Conservation (phyloP, 169 alveolate species). For the Cryptosporidium sp. region DNA sequence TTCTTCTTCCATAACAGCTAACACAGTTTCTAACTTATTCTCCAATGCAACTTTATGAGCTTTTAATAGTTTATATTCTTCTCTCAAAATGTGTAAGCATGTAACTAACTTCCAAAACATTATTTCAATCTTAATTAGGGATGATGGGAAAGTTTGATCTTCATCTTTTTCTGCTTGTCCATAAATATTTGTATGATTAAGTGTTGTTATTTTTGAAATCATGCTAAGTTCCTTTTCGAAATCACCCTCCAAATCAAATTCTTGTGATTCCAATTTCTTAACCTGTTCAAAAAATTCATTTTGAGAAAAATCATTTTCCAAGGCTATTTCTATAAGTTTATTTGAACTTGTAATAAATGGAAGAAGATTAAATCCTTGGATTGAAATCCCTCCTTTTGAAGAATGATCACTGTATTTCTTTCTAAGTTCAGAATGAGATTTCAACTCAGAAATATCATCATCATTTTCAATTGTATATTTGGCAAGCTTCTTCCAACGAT, state of each 20-base stretch:
- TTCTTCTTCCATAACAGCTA: conserved; percentile 39
- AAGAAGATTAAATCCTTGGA: conserved; percentile 2
- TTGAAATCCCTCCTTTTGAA: not conserved
- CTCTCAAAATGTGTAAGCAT: conserved; percentile 45
- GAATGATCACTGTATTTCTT: not conserved
- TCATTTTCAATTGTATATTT: not conserved
- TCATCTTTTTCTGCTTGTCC: not conserved
- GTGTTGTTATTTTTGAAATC: conserved; percentile 43
- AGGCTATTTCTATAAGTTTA: conserved; percentile 39
- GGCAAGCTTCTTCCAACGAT: conserved; percentile 45
- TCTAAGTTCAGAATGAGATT: not conserved
- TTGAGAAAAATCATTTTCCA: conserved; percentile 31
- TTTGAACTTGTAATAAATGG: conserved; percentile 55
- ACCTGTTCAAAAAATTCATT: conserved; percentile 17
- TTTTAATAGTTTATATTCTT: conserved; percentile 33
- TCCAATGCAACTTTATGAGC: conserved; percentile 4
- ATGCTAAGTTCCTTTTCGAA: conserved; percentile 47
- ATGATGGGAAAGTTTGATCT: conserved; percentile 10
- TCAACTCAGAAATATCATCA: not conserved
- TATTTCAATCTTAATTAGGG: conserved; percentile 48
- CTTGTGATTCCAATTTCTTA: conserved; percentile 15
- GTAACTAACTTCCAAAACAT: conserved; percentile 61
- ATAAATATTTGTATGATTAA: not conserved
- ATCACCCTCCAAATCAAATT: conserved; percentile 38
- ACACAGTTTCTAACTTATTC: not conserved